Conservation (phyloP, 1,284 basidiomycete species). For the Malassezia pachydermatis region DNA sequence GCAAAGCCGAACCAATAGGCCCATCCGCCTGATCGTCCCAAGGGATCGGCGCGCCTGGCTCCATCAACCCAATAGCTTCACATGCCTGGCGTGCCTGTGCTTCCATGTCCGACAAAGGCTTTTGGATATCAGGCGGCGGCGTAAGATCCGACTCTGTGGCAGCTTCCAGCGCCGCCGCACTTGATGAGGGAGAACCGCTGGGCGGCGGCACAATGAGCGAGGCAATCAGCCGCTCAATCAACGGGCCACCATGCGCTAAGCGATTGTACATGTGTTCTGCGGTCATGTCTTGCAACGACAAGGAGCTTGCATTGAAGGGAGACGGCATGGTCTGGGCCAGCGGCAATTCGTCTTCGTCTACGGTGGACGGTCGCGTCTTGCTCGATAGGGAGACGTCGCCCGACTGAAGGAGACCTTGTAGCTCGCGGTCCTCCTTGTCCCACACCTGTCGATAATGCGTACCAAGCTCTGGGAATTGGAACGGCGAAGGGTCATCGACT, state of each 20-base stretch:
- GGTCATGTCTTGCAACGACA: background rate
- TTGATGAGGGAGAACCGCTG: background rate
- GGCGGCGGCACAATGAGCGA: conserved; percentile 59
- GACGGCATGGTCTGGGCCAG: background rate
- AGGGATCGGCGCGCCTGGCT: conserved; percentile 5
- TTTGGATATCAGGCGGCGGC: conserved; percentile 11
- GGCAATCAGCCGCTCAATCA: conserved; percentile 14
- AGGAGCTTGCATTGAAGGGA: background rate
- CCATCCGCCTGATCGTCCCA: conserved; percentile 61
- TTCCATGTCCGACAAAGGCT: conserved; percentile 9
- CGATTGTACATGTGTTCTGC: conserved; percentile 15
- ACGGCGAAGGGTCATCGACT: conserved; percentile 72
- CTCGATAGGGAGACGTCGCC: conserved; percentile 10
- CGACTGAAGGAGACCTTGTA: conserved; percentile 7
- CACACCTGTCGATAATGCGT: conserved; percentile 75
- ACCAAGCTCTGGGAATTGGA: conserved; percentile 73
- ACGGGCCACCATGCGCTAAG: conserved; percentile 1
- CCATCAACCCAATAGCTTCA: conserved; percentile 11
- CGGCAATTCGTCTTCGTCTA: background rate
- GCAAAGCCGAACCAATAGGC: conserved; percentile 77
- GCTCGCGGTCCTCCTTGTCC: conserved; percentile 70
- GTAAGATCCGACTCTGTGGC: background rate
- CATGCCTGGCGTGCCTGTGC: conserved; percentile 5
- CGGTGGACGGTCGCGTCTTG: conserved; percentile 11
- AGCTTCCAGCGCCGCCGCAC: background rate